A percentile compares a stretch with the other conserved stretches of the same genome.
These are phyloP conservation scores for Nakazawaea ernobii DNA, from an alignment of 805 yeast genomes.

Conservation along the genomic window DNA sequence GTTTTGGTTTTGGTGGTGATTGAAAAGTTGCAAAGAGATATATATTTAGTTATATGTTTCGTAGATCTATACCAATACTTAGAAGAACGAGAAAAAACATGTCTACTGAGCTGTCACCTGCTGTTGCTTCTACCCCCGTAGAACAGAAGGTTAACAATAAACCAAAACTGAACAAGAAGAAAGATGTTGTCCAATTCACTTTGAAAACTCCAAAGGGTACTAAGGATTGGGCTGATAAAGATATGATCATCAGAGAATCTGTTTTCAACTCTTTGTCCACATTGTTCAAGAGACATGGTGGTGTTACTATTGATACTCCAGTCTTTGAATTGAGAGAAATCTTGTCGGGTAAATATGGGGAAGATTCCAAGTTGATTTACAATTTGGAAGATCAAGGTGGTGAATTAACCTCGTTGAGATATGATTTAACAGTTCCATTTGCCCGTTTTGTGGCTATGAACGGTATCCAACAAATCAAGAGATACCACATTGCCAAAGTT, in stretches of 20 bases:
- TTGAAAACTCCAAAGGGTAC: slow-evolving; percentile 96
- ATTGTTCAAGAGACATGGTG: slow-evolving; percentile 93
- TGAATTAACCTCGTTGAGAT: slow-evolving; percentile 89
- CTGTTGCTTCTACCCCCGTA: background rate
- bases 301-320: slow-evolving; percentile 97
- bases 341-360: slow-evolving; percentile 96
- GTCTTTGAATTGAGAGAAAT: slow-evolving; percentile 96
- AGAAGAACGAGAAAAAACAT: background rate
- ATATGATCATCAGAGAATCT: slow-evolving; percentile 91
- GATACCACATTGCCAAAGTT: slow-evolving; percentile 97
- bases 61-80: slow-evolving; percentile 1
- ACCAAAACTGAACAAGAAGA: slow-evolving; percentile 34
- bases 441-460: slow-evolving; percentile 97
- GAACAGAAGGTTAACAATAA: background rate
- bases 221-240: slow-evolving; percentile 97
- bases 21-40: background rate
- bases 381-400: slow-evolving; percentile 99
- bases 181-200: slow-evolving; percentile 49
- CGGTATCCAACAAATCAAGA: slow-evolving; percentile 80
- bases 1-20: background rate
- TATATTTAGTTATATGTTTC: slow-evolving; percentile 9
- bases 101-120: slow-evolving; percentile 4
- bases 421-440: slow-evolving; percentile 97
- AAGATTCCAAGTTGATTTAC: slow-evolving; percentile 93
- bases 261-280: slow-evolving; percentile 67